Conservation (phyloP, 164 flowering plant species). For the Berberis thunbergii region DNA sequence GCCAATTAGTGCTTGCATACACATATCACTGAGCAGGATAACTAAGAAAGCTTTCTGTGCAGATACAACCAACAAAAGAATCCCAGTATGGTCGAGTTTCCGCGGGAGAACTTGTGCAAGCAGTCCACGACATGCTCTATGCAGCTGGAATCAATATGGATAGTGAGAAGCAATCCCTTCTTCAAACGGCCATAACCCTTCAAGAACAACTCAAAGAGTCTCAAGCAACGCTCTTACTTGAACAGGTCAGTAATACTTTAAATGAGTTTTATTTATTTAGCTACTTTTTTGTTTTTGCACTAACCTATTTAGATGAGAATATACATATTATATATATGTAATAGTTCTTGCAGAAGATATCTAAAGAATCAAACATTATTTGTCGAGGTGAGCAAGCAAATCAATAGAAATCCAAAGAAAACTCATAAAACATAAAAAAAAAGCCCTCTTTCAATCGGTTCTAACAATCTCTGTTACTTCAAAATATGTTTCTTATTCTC, state of each 20-base stretch:
- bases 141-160: slow-evolving; percentile 87
- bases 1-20: not conserved
- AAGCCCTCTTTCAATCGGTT: too few relatives aligned
- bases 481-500: too few relatives aligned
- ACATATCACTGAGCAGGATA: slow-evolving; percentile 2
- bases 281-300: not conserved
- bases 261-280: slow-evolving; percentile 1
- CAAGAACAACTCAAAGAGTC: slow-evolving; percentile 84
- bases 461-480: too few relatives aligned
- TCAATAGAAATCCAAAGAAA: too few relatives aligned
- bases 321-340: not conserved
- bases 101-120: slow-evolving; percentile 77
- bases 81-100: slow-evolving; percentile 75
- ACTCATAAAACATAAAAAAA: too few relatives aligned
- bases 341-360: not conserved
- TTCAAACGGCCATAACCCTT: slow-evolving; percentile 56
- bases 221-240: slow-evolving; percentile 73
- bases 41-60: not conserved
- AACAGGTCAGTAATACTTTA: slow-evolving; percentile 48
- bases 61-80: slow-evolving; percentile 32
- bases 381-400: too few relatives aligned
- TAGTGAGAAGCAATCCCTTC: slow-evolving; percentile 66
- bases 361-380: not conserved
- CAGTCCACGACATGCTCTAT: slow-evolving; percentile 91
- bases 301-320: not conserved